Evolutionary conservation across 1,284 basidiomycete genomes (phyloP), one percentile per base, ranked within the genome.

Genomic region (Pseudozyma hubeiensis): DNA sequence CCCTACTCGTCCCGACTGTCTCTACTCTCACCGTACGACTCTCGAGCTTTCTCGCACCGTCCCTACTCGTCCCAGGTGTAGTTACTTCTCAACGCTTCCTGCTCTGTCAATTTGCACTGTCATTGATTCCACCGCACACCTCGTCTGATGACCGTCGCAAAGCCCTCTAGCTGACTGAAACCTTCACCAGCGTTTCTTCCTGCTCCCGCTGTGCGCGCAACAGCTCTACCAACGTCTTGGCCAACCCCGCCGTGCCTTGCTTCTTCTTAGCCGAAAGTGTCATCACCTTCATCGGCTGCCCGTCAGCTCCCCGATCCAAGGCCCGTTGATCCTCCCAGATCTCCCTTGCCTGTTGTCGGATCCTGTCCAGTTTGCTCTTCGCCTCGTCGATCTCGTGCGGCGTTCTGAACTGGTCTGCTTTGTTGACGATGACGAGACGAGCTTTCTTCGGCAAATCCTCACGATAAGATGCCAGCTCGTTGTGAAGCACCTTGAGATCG

Each of bases 381-480:
- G 72, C 72, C 17, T 14, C 34, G 16, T 55, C 41, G 35, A 75
- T 50, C 40, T 70, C 60, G 4, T 43, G 31, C 17, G 31, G 13
- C 14, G 33, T 17, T 7, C 8, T 33, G 48, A 60, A 64, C 17
- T 75, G 65, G 39, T 99, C 96, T 0, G 93, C 94, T 85, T 99
- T 98, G 87, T 98, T 99, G 17, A 94, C 92, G 24, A 98, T 87
- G 30, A 99, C 91, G 79, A 84, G 66, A n/a, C 70, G 58, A 5
- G 84, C 74, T 34, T 81, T 91, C 17, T 85, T 81, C 69, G 91
- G 91, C 86, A 97, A 89, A 1, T 92, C 93, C 2, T 88, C 85
- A 81, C 92, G 53, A 50, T 97, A 95, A 63, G 89, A 90, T 80
- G 97, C 93, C 31, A 97, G 87, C 85, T 98, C 94, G 31, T 90